Conservation (phyloP, 306 rosid species). For the Vigna trinervia region DNA sequence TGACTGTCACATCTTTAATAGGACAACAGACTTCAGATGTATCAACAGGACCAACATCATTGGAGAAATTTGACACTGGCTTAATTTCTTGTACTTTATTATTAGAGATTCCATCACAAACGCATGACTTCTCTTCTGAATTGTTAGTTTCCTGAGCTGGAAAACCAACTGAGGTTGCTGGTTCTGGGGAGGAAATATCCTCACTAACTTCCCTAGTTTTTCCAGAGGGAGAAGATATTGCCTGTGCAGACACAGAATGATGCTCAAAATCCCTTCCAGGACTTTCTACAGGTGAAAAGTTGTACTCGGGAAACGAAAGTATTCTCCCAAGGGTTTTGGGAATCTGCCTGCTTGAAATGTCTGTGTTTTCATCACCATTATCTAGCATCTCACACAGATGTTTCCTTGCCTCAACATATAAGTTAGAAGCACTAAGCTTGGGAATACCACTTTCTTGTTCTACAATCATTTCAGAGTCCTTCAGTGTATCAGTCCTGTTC, state of each 20-base stretch:
- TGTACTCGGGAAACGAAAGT: slow-evolving; percentile 86
- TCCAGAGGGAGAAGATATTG: slow-evolving; percentile 58
- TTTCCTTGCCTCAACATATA: slow-evolving; percentile 85
- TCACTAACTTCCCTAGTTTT: slow-evolving; percentile 54
- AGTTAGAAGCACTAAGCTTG: slow-evolving; percentile 57
- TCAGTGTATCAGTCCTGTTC: slow-evolving; percentile 58
- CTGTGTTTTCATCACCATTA: slow-evolving; percentile 65
- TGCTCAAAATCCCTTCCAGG: slow-evolving; percentile 73
- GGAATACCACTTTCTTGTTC: slow-evolving; percentile 53
- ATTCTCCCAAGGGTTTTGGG: slow-evolving; percentile 85
- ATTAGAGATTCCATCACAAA: slow-evolving; percentile 51
- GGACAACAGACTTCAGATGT: slow-evolving; percentile 44
- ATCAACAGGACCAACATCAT: slow-evolving; percentile 44
- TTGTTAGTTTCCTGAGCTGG: slow-evolving; percentile 52
- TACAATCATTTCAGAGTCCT: slow-evolving; percentile 52
- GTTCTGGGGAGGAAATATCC: slow-evolving; percentile 53
- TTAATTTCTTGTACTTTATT: slow-evolving; percentile 48
- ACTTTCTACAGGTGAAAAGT: slow-evolving; percentile 73
- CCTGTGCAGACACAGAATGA: slow-evolving; percentile 57
- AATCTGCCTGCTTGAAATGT: slow-evolving; percentile 55
- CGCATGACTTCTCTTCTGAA: slow-evolving; percentile 46
- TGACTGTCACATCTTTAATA: slow-evolving; percentile 49
- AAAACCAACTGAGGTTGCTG: slow-evolving; percentile 47
- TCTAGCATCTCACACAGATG: slow-evolving; percentile 84
- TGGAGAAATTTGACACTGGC: slow-evolving; percentile 41